Evolutionary conservation across 192 early-diverging fungal species (phyloP).

Genomic region (Umbelopsis sp.): DNA sequence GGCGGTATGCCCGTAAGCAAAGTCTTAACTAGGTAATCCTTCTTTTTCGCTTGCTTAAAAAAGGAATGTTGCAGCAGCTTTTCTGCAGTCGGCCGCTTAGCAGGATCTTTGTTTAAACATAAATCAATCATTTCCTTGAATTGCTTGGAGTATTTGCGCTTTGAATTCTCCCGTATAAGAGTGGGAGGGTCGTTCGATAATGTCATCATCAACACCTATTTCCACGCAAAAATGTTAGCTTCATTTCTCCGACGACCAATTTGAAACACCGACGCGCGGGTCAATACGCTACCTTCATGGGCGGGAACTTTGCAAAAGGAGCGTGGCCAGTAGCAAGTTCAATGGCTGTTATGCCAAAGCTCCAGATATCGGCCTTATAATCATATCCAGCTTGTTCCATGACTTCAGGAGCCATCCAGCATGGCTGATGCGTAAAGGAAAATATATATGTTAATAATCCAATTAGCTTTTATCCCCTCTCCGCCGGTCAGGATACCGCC

Average conservation of each 20-base stretch:
- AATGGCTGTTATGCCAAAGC: conserved; percentile 86
- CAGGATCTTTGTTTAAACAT: conserved; percentile 81
- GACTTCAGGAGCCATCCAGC: conserved; percentile 60
- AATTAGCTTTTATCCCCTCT: too few relatives aligned
- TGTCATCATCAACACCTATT: conserved; percentile 85
- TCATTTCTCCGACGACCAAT: neutral
- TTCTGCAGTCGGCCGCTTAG: conserved; percentile 72
- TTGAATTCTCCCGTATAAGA: conserved; percentile 71
- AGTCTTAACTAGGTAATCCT: conserved; percentile 61
- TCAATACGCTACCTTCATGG: conserved; percentile 65
- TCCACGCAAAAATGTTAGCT: neutral
- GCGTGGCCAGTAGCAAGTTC: conserved; percentile 88
- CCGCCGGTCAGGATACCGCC: too few relatives aligned
- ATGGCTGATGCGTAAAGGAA: conserved; percentile 25
- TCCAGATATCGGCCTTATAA: conserved; percentile 91
- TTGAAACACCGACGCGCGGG: neutral
- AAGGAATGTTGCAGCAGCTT: conserved; percentile 77
- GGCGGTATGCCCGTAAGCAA: conserved; percentile 67
- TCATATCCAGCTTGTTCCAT: conserved; percentile 92
- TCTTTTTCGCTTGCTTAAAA: conserved; percentile 78
- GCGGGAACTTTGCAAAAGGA: conserved; percentile 85
- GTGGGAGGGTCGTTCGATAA: conserved; percentile 85
- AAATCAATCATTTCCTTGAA: conserved; percentile 89
- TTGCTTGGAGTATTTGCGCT: conserved; percentile 73
- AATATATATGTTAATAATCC: neutral